Percentiles rank a stretch among this genome's conserved stretches.
Evolutionary conservation across 306 rosid genomes (phyloP).

Genomic region (Begonia masoniana): DNA sequence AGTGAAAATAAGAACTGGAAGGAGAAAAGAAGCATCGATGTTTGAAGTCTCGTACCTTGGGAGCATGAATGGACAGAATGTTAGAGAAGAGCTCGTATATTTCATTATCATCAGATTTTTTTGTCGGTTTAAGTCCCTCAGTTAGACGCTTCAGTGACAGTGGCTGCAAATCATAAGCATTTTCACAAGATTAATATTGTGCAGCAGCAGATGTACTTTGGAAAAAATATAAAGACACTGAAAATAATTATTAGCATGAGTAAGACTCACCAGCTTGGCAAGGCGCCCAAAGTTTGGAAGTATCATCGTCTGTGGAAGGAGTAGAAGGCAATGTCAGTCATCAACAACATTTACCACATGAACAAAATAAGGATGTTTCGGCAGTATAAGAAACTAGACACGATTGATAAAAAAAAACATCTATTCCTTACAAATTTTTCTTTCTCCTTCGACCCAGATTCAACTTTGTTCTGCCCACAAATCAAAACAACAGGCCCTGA

Average conservation of each 20-base stretch:
- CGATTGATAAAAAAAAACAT: slow-evolving; percentile 3
- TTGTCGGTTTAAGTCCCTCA: slow-evolving; percentile 60
- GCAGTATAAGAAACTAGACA: background rate
- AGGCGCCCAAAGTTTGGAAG: slow-evolving; percentile 78
- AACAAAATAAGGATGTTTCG: slow-evolving; percentile 2
- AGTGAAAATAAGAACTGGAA: background rate
- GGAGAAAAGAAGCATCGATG: background rate
- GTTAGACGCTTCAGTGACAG: slow-evolving; percentile 69
- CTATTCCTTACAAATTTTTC: slow-evolving; percentile 66
- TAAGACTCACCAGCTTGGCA: slow-evolving; percentile 56
- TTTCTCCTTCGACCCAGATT: slow-evolving; percentile 78
- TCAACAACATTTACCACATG: background rate
- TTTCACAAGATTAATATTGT: slow-evolving; percentile 2
- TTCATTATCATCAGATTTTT: slow-evolving; percentile 57
- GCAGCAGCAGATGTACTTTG: background rate
- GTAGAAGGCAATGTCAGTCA: slow-evolving; percentile 4
- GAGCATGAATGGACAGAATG: slow-evolving; percentile 57
- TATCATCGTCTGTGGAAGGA: slow-evolving; percentile 66
- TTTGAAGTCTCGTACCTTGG: slow-evolving; percentile 39
- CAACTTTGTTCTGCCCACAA: slow-evolving; percentile 89
- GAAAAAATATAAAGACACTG: slow-evolving; percentile 7
- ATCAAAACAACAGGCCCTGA: slow-evolving; percentile 83
- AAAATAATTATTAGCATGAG: slow-evolving; percentile 14
- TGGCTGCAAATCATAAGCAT: slow-evolving; percentile 41
- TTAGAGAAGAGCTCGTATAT: slow-evolving; percentile 74